Evolutionary conservation across 495 filamentous ascomycete species (phyloP).

Genomic region (Hypoxylon lienhwacheense): DNA sequence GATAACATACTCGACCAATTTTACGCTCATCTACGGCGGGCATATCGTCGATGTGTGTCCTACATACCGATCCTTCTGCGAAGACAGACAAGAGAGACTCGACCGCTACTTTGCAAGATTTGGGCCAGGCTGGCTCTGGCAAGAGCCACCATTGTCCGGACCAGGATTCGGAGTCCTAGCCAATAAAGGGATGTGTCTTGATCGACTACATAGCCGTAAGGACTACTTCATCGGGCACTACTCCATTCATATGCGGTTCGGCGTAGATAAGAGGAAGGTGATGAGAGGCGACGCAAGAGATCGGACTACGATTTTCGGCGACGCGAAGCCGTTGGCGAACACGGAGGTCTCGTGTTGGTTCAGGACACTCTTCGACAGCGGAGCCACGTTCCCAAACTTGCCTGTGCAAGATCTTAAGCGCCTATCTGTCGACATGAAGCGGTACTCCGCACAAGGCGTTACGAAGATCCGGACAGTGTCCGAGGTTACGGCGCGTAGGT

Average conservation of each 20-base stretch:
- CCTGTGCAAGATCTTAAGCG: constrained; percentile 38
- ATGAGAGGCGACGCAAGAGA: constrained; percentile 5
- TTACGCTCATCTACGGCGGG: constrained; percentile 52
- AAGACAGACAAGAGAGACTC: constrained; percentile 45
- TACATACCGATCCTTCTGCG: constrained; percentile 42
- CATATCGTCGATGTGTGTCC: constrained; percentile 47
- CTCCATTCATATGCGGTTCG: constrained; percentile 11
- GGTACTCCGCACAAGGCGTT: constrained; percentile 46
- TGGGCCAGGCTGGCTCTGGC: constrained; percentile 55
- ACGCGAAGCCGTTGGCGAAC: neutral
- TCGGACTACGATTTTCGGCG: neutral
- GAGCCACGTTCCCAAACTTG: constrained; percentile 49
- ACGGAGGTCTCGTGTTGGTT: constrained; percentile 17
- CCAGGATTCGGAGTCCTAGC: constrained; percentile 18
- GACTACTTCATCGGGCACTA: constrained; percentile 24
- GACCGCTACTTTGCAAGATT: constrained; percentile 42
- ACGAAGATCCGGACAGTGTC: constrained; percentile 33
- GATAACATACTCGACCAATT: constrained; percentile 44
- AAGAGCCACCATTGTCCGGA: constrained; percentile 48
- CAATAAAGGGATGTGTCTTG: constrained; percentile 39
- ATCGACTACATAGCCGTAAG: neutral
- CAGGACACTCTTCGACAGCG: constrained; percentile 47
- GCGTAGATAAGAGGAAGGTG: constrained; percentile 1
- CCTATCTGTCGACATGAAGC: constrained; percentile 38
- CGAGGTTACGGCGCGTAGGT: constrained; percentile 3